phyloP scores from a whole-genome alignment of 2,329 filamentous ascomycete genomes.

The Fusarium guadeloupense region DNA sequence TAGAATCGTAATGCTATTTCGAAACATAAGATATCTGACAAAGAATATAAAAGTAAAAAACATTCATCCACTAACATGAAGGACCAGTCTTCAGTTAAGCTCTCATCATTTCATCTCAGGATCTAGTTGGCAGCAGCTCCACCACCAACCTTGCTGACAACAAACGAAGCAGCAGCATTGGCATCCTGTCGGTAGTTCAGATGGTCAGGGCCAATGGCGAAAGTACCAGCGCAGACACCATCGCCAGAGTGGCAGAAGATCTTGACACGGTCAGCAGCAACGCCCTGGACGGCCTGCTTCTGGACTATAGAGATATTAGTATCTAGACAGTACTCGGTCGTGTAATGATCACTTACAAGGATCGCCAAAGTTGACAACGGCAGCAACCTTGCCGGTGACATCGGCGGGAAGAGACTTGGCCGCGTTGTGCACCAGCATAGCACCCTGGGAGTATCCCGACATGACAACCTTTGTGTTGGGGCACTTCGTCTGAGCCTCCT shows the following conservation, averaged over 20 bases:
- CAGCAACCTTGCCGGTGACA: conserved; percentile 41
- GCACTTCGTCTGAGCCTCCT: conserved; percentile 51
- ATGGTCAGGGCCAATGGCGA: conserved; percentile 41
- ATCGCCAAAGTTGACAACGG: conserved; percentile 46
- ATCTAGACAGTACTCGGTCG: neutral
- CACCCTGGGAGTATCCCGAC: conserved; percentile 57
- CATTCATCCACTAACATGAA: neutral
- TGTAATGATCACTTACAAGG: conserved; percentile 35
- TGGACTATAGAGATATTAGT: conserved; percentile 29
- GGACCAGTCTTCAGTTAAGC: neutral
- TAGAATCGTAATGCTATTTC: neutral
- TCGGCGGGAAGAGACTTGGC: conserved; percentile 51
- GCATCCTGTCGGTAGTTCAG: conserved; percentile 45
- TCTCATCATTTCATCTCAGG: neutral
- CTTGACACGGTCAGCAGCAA: conserved; percentile 34
- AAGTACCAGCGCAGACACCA: conserved; percentile 45
- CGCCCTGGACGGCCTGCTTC: conserved; percentile 35
- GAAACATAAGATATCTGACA: no score
- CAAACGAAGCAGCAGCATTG: conserved; percentile 41
- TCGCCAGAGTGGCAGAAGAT: conserved; percentile 48
- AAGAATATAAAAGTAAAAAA: no score
- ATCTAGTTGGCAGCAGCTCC: conserved; percentile 5
- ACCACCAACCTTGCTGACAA: conserved; percentile 33
- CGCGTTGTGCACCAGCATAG: conserved; percentile 55
- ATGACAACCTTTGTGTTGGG: conserved; percentile 57